Percentiles rank a stretch among this genome's conserved stretches.
phyloP scores from a whole-genome alignment of 2,329 filamentous ascomycete genomes.

The Dactylellina cionopaga region DNA sequence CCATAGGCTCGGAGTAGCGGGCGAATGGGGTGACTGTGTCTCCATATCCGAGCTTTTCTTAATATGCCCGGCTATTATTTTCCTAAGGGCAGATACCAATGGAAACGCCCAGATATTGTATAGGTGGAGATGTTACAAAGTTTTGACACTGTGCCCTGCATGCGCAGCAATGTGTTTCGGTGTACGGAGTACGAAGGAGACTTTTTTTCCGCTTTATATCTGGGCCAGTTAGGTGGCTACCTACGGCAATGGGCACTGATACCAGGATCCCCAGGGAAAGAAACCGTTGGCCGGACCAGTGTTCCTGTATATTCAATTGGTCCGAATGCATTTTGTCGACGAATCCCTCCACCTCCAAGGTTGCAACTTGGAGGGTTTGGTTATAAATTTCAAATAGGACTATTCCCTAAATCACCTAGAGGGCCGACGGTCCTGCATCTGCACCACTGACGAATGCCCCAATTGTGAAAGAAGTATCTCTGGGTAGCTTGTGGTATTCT shows the following conservation, averaged over 20 bases:
- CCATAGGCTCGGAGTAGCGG: background rate
- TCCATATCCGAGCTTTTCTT: constrained; percentile 2
- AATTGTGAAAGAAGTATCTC: constrained; percentile 12
- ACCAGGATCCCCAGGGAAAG: constrained; percentile 33
- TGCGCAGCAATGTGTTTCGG: too few species aligned
- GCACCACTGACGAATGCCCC: background rate
- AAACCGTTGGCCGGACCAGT: constrained; percentile 23
- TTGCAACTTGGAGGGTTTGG: constrained; percentile 11
- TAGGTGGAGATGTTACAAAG: too few species aligned
- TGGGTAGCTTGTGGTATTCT: constrained; percentile 23
- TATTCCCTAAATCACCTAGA: constrained; percentile 34
- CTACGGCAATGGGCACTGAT: constrained; percentile 23
- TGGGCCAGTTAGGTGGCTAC: too few species aligned
- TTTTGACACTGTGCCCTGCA: too few species aligned
- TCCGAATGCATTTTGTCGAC: background rate
- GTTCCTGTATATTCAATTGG: constrained; percentile 35
- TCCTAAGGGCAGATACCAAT: background rate
- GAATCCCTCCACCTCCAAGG: constrained; percentile 15
- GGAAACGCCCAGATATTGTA: background rate
- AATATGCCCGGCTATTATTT: too few species aligned
- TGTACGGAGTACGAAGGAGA: too few species aligned
- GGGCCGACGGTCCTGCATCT: background rate
- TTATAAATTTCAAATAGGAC: constrained; percentile 25
- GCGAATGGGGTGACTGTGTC: constrained; percentile 20
- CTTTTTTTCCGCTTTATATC: background rate